Base-by-base conservation (phyloP, 2,329 filamentous ascomycete species). In the Colletotrichum navitas region DNA sequence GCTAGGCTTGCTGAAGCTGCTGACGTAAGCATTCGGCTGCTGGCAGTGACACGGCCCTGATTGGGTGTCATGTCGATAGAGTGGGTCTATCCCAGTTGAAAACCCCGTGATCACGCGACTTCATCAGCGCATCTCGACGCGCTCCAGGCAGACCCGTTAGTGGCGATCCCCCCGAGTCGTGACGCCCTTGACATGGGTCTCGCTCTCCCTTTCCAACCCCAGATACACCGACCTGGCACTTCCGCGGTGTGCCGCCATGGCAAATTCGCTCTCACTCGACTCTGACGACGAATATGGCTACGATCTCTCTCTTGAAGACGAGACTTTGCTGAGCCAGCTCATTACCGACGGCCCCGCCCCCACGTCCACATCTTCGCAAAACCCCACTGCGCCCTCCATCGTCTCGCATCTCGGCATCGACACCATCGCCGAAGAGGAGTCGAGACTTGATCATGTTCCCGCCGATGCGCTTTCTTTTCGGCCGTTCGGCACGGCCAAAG, bases 261-360 rank as follows among this genome's bases (percentile, higher is more conserved):
- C 71, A 56, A 36, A 29, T 36, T 52, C 63, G 45, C 47, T 63
- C 41, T 55, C 39, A 29, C 64, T 64, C 68, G 80, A 82, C 72
- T 80, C 77, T 72, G 82, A 84, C 73, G 81, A 79, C 74, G 83
- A 86, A 54, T 87, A 84, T 76, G 83, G 80, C 68, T 86, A 85
- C 75, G 83, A 86, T 74, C 79, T 86, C 54, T 83, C 84, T 3
- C 73, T 78, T 1, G 85, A 87, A 36, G 85, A 87, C 39, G 85
- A 87, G 70, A 75, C 82, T 51, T 72, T 83, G 55, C 75, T 86
- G 21, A 75, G 79, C 63, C 70, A 81, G 61, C 76, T 84, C 49
- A 77, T 77, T 56, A 75, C 78, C 18, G 70, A 77, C 51, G 11
- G 24, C 24, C 39, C 67, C 24, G 21, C 68, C 41, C 29, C 49